Evolutionary conservation across 768 basidiomycete genomes (phyloP).

Genomic region (Sarcodon aspratus): DNA sequence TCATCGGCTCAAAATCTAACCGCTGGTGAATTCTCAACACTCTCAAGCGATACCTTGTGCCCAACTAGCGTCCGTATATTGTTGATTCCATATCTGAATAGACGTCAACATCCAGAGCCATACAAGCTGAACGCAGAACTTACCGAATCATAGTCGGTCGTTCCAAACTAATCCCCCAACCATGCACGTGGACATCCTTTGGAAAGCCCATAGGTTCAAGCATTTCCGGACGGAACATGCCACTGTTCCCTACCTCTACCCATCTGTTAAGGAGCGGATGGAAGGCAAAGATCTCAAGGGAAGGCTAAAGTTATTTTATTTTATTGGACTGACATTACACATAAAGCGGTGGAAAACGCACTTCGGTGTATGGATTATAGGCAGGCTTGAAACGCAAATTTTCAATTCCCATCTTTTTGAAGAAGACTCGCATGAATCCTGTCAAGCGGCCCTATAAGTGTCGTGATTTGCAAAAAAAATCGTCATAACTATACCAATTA

Average conservation of each 20-base stretch:
- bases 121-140: slow-evolving; percentile 12
- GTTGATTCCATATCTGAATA: slow-evolving; percentile 80
- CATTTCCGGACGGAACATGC: slow-evolving; percentile 99
- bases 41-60: slow-evolving; percentile 90
- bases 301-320: slow-evolving; percentile 44
- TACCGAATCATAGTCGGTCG: slow-evolving; percentile 98
- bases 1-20: slow-evolving; percentile 56
- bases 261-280: slow-evolving; percentile 88
- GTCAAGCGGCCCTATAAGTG: not conserved
- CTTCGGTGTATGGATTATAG: slow-evolving; percentile 97
- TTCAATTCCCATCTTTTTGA: slow-evolving; percentile 93
- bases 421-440: slow-evolving; percentile 99
- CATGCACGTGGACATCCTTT: slow-evolving; percentile 90
- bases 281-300: slow-evolving; percentile 97
- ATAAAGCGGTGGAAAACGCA: slow-evolving; percentile 15
- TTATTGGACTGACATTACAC: not conserved
- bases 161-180: slow-evolving; percentile 93
- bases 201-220: slow-evolving; percentile 98
- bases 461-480: not conserved
- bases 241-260: slow-evolving; percentile 98
- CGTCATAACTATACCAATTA: slow-evolving; percentile 55
- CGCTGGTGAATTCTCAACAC: slow-evolving; percentile 80
- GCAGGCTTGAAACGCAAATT: slow-evolving; percentile 96
- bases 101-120: not conserved
- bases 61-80: slow-evolving; percentile 96